These are phyloP conservation scores for Punica granatum DNA, from an alignment of 345 rosid species.

Conservation along the genomic window DNA sequence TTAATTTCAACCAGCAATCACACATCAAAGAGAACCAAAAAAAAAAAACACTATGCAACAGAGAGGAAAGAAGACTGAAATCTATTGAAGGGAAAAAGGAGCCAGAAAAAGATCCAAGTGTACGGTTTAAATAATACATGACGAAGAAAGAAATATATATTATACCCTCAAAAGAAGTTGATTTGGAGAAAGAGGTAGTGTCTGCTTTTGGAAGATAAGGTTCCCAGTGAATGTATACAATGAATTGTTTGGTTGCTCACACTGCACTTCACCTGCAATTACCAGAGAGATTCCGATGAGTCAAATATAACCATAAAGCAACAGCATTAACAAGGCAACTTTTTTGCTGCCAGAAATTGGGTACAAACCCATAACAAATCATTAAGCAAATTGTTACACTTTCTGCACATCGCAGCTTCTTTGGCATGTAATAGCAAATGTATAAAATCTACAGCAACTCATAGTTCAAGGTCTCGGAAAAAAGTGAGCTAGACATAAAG, in stretches of 20 bases:
- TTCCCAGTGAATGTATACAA: constrained; percentile 97
- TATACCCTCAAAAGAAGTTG: constrained; percentile 88
- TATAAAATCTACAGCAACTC: not conserved
- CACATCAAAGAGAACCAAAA: not conserved
- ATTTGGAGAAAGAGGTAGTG: constrained; percentile 86
- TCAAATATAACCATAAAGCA: not conserved
- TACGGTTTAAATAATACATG: constrained; percentile 1
- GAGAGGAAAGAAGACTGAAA: not conserved
- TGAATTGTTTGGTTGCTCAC: constrained; percentile 98
- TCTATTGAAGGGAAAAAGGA: not conserved
- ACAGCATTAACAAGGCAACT: not conserved
- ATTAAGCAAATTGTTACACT: not conserved
- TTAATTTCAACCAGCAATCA: not conserved
- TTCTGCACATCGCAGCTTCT: not conserved
- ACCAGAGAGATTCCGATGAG: constrained; percentile 15
- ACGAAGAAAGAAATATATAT: constrained; percentile 8
- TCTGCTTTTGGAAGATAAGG: constrained; percentile 81
- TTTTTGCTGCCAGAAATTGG: not conserved
- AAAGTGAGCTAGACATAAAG: too few species aligned
- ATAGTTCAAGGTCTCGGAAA: not conserved
- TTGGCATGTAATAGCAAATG: not conserved
- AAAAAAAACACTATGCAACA: not conserved
- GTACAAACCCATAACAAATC: not conserved
- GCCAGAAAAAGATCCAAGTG: not conserved
- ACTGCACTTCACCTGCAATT: constrained; percentile 91